Evolutionary conservation across 768 basidiomycete species (phyloP).

Genomic region (Boletus rubroflammeus): DNA sequence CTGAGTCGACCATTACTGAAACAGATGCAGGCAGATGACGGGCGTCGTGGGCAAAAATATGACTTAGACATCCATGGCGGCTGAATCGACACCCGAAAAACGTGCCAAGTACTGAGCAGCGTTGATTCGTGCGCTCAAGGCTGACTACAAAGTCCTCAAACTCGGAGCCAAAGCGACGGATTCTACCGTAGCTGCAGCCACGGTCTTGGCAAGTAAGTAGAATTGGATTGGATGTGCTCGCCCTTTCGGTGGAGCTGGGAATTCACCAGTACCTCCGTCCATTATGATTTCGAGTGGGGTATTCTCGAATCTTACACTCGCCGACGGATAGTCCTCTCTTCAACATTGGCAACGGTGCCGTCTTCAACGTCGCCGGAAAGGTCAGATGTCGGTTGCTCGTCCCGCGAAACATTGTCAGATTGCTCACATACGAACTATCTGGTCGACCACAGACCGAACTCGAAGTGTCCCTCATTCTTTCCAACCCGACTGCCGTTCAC

Average conservation of each 20-base stretch:
- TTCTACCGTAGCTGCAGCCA: conserved; percentile 77
- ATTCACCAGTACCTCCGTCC: no score
- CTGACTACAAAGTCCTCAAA: conserved; percentile 62
- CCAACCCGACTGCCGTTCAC: conserved; percentile 65
- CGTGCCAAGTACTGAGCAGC: conserved; percentile 54
- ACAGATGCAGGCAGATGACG: no score
- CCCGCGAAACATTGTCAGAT: not conserved
- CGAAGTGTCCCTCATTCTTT: conserved; percentile 77
- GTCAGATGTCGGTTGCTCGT: conserved; percentile 33
- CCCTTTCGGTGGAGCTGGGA: not conserved
- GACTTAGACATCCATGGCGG: no score
- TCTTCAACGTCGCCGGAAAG: conserved; percentile 78
- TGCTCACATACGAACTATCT: not conserved
- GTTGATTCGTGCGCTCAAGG: conserved; percentile 50
- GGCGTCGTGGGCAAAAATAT: no score
- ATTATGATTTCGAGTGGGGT: not conserved
- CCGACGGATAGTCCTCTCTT: conserved; percentile 67
- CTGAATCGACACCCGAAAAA: conserved; percentile 63
- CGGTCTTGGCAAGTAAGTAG: conserved; percentile 61
- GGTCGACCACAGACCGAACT: conserved; percentile 60
- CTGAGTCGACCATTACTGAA: no score
- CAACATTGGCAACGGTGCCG: conserved; percentile 76
- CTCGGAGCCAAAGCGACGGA: conserved; percentile 79
- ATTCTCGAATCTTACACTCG: not conserved
- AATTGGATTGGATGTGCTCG: not conserved